A percentile compares a stretch with the other conserved stretches of the same genome.
phyloP scores from a whole-genome alignment of 257 asterid species.

The Solanum ossicruentum region DNA sequence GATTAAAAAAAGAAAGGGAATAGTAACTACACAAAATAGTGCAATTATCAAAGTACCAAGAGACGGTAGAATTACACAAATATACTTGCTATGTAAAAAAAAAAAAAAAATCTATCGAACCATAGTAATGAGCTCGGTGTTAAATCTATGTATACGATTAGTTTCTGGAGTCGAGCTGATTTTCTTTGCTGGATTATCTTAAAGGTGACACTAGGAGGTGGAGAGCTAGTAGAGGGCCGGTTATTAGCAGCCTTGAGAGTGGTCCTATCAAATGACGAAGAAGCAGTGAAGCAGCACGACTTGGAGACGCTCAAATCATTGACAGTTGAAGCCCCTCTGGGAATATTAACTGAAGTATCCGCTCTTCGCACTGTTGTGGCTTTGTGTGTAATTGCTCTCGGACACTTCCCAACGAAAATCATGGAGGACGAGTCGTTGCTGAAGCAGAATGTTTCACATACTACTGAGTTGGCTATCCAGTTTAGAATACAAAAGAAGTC shows the following conservation, averaged over 20 bases:
- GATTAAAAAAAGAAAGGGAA: not conserved
- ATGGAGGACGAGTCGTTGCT: slow-evolving; percentile 72
- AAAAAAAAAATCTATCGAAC: not conserved
- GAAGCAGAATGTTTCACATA: slow-evolving; percentile 28
- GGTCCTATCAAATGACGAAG: slow-evolving; percentile 46
- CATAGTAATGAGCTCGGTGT: not conserved
- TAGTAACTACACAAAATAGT: not conserved
- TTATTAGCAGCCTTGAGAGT: slow-evolving; percentile 74
- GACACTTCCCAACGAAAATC: slow-evolving; percentile 76
- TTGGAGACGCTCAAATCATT: slow-evolving; percentile 37
- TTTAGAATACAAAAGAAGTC: slow-evolving; percentile 74
- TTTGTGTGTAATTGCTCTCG: slow-evolving; percentile 64
- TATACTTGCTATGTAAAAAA: not conserved
- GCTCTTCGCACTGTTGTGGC: slow-evolving; percentile 58
- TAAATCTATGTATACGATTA: not conserved
- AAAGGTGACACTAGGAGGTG: slow-evolving; percentile 76
- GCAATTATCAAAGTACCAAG: not conserved
- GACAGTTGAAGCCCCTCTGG: slow-evolving; percentile 56
- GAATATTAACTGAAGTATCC: slow-evolving; percentile 39
- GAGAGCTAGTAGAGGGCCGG: slow-evolving; percentile 65
- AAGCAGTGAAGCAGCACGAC: slow-evolving; percentile 33
- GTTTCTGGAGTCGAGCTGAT: not conserved
- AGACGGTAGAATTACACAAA: not conserved
- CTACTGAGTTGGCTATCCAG: slow-evolving; percentile 51
- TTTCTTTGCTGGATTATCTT: not conserved